phyloP scores from a whole-genome alignment of 257 asterid genomes.

The Gardenia jasminoides region DNA sequence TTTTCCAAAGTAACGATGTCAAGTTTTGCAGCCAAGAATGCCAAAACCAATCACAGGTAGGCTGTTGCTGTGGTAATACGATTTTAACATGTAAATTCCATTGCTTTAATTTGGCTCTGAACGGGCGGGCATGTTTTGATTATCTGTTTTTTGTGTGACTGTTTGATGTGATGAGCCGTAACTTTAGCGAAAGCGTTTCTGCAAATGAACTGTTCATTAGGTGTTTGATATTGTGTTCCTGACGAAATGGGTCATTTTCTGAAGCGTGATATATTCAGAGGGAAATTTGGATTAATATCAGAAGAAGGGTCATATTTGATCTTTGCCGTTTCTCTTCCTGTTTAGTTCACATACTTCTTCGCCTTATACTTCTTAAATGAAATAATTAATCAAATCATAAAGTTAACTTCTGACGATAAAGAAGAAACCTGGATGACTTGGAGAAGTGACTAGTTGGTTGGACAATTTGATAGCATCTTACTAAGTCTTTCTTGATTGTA shows the following conservation, averaged over 20 bases:
- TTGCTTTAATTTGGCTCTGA: too few relatives aligned
- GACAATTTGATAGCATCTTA: too few relatives aligned
- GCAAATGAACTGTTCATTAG: not conserved
- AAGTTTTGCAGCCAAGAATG: constrained; percentile 63
- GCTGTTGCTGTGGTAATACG: too few relatives aligned
- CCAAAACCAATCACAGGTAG: constrained; percentile 45
- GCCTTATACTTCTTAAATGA: too few relatives aligned
- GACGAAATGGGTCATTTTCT: not conserved
- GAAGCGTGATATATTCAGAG: not conserved
- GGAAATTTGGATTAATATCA: not conserved
- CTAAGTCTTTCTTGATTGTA: too few relatives aligned
- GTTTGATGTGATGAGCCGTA: not conserved
- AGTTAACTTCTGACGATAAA: too few relatives aligned
- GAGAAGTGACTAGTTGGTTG: too few relatives aligned
- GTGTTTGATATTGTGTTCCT: constrained; percentile 29
- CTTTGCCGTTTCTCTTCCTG: not conserved
- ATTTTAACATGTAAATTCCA: too few relatives aligned
- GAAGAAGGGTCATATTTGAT: not conserved
- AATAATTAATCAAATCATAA: too few relatives aligned
- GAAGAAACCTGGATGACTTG: too few relatives aligned
- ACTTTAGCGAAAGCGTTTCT: not conserved
- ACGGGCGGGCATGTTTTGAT: not conserved
- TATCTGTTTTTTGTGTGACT: not conserved
- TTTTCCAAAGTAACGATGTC: constrained; percentile 17
- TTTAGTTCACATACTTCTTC: too few relatives aligned